Evolutionary conservation across 2,329 filamentous ascomycete species (phyloP), one percentile per base, ranked within the genome.

Genomic region (Exophiala viscosa): DNA sequence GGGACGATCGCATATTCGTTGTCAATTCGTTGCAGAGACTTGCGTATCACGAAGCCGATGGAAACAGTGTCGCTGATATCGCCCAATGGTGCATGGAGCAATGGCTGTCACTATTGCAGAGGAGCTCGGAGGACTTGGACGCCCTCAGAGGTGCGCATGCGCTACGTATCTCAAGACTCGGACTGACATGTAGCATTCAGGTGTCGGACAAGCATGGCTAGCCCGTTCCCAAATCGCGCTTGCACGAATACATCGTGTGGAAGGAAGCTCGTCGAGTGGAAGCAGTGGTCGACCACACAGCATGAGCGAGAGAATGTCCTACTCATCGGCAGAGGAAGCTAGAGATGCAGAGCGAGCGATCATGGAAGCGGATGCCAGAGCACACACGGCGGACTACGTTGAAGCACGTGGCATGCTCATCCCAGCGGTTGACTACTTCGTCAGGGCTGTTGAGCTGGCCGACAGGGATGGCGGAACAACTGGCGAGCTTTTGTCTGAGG

Each of bases 381-480:
- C 70, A 9, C 65, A 70, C 20, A 65, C 63, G 4, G 61, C 69
- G 5, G 69, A 79, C 45, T 78, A 79, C 62, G 75, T 79, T 11
- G 76, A 80, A 65, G 78, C 77, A 45, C 69, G 77, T 52, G 75
- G 73, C 1, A 70, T 73, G 48, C 65, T 81, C 5, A 69, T 77
- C 33, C 77, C 78, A 43, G 76, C 78, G 6, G 72, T 71, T 5
- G 78, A 81, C 51, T 79, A 79, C 60, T 71, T 78, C 48, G 67
- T 70, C 41, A 66, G 72, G 50, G 76, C 77, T 17, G 70, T 78
- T 10, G 65, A 70, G 48, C 66, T 70, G 36, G 75, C 76, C 4
- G 67, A 69, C 38, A 59, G 61, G 14, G 69, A 73, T 52, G 65
- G 66, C 5, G 59, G 48, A 5, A 55, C 72, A 5, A 70, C 67